A percentile compares a stretch with the other conserved stretches of the same genome.
Conservation (phyloP, 345 rosid species). For the Camelina sativa region DNA sequence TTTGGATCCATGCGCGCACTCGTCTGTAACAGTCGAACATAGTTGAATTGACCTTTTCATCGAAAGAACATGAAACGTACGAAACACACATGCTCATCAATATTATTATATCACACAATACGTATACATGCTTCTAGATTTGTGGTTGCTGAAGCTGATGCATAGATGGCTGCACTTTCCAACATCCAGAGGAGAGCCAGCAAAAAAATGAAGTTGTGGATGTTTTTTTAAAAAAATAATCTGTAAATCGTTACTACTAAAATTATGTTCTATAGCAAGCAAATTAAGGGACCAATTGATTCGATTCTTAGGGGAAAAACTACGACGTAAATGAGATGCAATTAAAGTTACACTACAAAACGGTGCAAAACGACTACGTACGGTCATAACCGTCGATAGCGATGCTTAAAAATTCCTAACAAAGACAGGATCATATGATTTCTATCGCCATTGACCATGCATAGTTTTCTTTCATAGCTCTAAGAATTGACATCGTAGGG, state of each 20-base stretch:
- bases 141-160: too few relatives aligned
- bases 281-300: background rate
- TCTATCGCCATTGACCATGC: slow-evolving; percentile 1
- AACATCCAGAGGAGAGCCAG: background rate
- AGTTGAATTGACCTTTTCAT: slow-evolving; percentile 28
- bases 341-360: background rate
- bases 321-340: background rate
- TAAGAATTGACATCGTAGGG: background rate
- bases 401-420: background rate
- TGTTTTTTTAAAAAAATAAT: too few relatives aligned
- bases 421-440: background rate
- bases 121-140: too few relatives aligned
- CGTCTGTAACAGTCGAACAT: slow-evolving; percentile 19
- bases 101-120: too few relatives aligned
- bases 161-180: too few relatives aligned
- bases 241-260: background rate
- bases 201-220: background rate
- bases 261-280: background rate
- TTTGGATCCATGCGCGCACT: slow-evolving; percentile 22
- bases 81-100: background rate
- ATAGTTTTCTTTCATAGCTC: background rate
- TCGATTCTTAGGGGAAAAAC: background rate
- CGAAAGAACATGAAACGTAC: slow-evolving; percentile 14
- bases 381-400: background rate
- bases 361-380: background rate